phyloP scores from a whole-genome alignment of 257 asterid species.

The Przewalskia tangutica region DNA sequence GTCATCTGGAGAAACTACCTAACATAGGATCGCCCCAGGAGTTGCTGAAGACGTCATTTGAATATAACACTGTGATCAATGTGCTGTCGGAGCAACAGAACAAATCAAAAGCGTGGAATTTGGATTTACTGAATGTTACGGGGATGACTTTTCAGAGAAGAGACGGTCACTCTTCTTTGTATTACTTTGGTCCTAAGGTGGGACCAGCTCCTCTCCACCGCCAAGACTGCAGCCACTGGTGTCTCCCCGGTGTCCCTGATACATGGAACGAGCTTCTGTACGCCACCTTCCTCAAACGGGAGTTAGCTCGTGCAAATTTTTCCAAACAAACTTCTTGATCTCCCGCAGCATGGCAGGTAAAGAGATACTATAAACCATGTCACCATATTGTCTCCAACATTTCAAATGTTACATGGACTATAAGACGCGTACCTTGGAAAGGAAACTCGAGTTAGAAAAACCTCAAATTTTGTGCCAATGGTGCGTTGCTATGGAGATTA shows the following conservation, averaged over 20 bases:
- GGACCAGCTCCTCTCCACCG: constrained; percentile 8
- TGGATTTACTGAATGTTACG: constrained; percentile 7
- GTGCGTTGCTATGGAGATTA: background rate
- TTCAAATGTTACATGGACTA: background rate
- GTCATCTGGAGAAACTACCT: constrained; percentile 14
- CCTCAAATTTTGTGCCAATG: background rate
- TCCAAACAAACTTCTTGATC: background rate
- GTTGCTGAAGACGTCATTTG: background rate
- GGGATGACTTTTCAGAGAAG: constrained; percentile 3
- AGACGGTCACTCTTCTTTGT: constrained; percentile 7
- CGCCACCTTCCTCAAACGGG: constrained; percentile 3
- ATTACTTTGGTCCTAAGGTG: constrained; percentile 3
- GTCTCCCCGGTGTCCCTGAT: constrained; percentile 16
- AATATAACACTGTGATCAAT: background rate
- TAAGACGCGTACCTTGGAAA: background rate
- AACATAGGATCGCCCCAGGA: constrained; percentile 5
- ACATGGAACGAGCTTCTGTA: constrained; percentile 10
- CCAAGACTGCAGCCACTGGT: constrained; percentile 18
- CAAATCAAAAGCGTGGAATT: background rate
- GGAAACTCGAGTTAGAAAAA: background rate
- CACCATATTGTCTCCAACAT: background rate
- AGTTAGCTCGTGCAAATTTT: background rate
- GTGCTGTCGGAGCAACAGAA: background rate
- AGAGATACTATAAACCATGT: background rate
- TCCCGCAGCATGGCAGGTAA: background rate